Evolutionary conservation across 192 early-diverging fungal species (phyloP), one percentile per base, ranked within the genome.

Genomic region (Backusella sp.): DNA sequence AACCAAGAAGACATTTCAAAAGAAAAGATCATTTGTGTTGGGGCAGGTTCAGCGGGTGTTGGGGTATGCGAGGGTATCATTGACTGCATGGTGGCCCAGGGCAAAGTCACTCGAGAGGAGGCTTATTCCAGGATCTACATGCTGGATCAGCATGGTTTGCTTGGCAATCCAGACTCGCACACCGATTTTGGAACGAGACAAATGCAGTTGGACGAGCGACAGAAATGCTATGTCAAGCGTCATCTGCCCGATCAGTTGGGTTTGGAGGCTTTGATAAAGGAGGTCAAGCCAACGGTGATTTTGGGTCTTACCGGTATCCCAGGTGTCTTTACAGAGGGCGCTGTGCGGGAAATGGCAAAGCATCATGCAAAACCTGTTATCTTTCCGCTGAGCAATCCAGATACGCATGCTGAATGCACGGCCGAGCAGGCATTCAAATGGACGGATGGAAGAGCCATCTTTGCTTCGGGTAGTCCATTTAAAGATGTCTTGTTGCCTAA

Each of bases 401-500:
- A 86, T 70, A 90, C 88, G 72, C 95, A 96, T 82, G 94, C 96
- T 73, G 97, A 99, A 87, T 99, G 97, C 87, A 95, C 94, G 7
- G 98, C 93, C 72, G 96, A 94, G 84, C 83, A 93, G 73, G 96
- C 97, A 59, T 95, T 99, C 92, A 81, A 83, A 59, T 80, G 83
- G 83, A 96, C 97, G 14, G 84, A 95, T 70, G 92, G 95, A 79
- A 86, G 90, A 68, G 96, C 96, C 23, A 90, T 99, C 68, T 99
- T 99, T 88, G 96, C 96, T 21, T 96, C 94, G 4, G 97, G 97
- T 68, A 98, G 96, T 8, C 94, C 92, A 5, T 99, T 99, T 87
- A 95, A 96, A 28, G 71, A 87, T 26, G 92, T 92, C 78, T 88
- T 85, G 6, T 83, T 93, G 44, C 91, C 93, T 14, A 88, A 89